Percentiles rank a stretch among this genome's conserved stretches.
These are phyloP conservation scores for Chrysosporium queenslandicum DNA, from an alignment of 2,329 filamentous ascomycete species.

Conservation along the genomic window DNA sequence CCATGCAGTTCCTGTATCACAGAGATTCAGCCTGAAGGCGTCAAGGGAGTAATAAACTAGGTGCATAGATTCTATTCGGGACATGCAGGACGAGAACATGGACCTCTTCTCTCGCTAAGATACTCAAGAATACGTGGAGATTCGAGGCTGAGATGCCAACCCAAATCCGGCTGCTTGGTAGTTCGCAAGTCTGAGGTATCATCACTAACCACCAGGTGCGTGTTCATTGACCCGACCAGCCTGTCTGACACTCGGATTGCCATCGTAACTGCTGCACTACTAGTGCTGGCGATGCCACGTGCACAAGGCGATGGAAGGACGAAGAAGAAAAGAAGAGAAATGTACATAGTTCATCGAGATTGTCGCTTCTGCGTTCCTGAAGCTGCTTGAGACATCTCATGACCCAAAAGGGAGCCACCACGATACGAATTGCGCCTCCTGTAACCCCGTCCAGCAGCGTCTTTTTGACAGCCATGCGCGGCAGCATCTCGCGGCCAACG, in stretches of 20 bases:
- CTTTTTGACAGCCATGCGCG: neutral
- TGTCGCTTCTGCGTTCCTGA: neutral
- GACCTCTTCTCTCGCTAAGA: neutral
- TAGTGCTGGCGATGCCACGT: neutral
- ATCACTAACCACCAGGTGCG: neutral
- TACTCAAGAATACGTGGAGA: conserved; percentile 1
- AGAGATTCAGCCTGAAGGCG: neutral
- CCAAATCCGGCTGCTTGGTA: neutral
- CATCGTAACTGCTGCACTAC: neutral
- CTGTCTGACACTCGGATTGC: neutral
- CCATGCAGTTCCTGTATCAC: neutral
- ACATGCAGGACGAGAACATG: no score
- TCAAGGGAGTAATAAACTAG: no score
- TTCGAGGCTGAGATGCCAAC: neutral
- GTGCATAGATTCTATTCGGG: no score
- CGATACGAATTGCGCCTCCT: neutral
- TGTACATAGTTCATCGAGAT: neutral
- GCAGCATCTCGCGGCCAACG: no score
- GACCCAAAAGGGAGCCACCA: neutral
- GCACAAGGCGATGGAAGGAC: neutral
- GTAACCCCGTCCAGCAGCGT: neutral
- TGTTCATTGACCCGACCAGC: neutral
- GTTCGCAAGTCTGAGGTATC: neutral
- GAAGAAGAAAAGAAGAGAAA: no score
- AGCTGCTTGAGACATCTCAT: neutral